These are phyloP conservation scores for Lactarius evosmus DNA, from an alignment of 768 basidiomycete genomes.

Conservation along the genomic window DNA sequence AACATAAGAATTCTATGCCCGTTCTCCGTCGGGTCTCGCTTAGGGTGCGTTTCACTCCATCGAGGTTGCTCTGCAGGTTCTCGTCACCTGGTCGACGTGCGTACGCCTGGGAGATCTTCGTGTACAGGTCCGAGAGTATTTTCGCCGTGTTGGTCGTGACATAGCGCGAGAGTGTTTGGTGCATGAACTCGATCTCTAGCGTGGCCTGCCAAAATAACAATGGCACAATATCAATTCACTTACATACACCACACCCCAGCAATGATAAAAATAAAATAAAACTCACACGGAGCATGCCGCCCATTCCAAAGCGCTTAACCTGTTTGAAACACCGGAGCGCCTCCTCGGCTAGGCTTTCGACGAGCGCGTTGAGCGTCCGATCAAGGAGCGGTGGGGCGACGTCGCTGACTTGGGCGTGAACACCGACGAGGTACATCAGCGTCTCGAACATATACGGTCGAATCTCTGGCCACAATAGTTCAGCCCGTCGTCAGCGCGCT, in stretches of 20 bases:
- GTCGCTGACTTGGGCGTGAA: conserved; percentile 87
- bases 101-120: conserved; percentile 92
- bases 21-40: conserved; percentile 87
- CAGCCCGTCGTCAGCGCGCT: not conserved
- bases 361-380: conserved; percentile 74
- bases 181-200: conserved; percentile 98
- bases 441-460: conserved; percentile 91
- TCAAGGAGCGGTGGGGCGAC: conserved; percentile 78
- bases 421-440: conserved; percentile 82
- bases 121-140: conserved; percentile 88
- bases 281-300: conserved; percentile 93
- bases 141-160: conserved; percentile 77
- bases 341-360: conserved; percentile 80
- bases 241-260: no score
- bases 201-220: conserved; percentile 75
- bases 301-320: conserved; percentile 92
- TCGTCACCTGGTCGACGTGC: conserved; percentile 79
- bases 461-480: conserved; percentile 58
- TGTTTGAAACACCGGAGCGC: conserved; percentile 84
- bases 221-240: not conserved
- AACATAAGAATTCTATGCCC: conserved; percentile 93
- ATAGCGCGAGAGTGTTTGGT: conserved; percentile 89
- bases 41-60: conserved; percentile 87
- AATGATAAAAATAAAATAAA: no score
- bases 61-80: conserved; percentile 82